These are phyloP conservation scores for Ceratocystis huliohia DNA, from an alignment of 2,329 filamentous ascomycete genomes.

Conservation along the genomic window DNA sequence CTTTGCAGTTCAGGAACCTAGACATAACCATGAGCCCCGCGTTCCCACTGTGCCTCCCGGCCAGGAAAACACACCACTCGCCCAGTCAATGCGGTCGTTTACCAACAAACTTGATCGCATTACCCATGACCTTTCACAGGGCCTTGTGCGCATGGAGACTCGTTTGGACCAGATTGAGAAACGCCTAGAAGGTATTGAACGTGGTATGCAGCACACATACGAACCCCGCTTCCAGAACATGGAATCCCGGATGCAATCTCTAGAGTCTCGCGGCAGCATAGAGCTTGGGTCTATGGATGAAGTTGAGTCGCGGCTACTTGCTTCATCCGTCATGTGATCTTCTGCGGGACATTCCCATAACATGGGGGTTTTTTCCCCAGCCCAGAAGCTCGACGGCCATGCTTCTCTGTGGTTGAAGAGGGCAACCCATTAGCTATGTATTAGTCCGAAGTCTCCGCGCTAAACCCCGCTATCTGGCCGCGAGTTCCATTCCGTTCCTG, in stretches of 20 bases:
- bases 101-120: slow-evolving; percentile 49
- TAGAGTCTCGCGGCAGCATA: slow-evolving; percentile 28
- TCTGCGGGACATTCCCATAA: background rate
- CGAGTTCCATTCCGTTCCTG: background rate
- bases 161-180: slow-evolving; percentile 41
- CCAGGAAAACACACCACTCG: slow-evolving; percentile 45
- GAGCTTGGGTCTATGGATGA: slow-evolving; percentile 34
- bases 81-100: slow-evolving; percentile 44
- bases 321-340: slow-evolving; percentile 22
- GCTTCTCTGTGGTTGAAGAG: background rate
- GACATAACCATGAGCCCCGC: slow-evolving; percentile 50
- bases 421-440: background rate
- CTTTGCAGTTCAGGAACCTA: slow-evolving; percentile 47
- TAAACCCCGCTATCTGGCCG: background rate
- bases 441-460: background rate
- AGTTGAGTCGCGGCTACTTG: slow-evolving; percentile 34
- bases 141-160: slow-evolving; percentile 39
- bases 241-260: slow-evolving; percentile 32
- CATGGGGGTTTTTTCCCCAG: background rate
- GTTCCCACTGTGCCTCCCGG: slow-evolving; percentile 41
- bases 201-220: slow-evolving; percentile 30
- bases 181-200: slow-evolving; percentile 43
- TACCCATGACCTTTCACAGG: slow-evolving; percentile 42
- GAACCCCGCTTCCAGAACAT: slow-evolving; percentile 36
- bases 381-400: background rate